Conservation (phyloP, 2,329 filamentous ascomycete genomes). For the Trichoderma hamatum region DNA sequence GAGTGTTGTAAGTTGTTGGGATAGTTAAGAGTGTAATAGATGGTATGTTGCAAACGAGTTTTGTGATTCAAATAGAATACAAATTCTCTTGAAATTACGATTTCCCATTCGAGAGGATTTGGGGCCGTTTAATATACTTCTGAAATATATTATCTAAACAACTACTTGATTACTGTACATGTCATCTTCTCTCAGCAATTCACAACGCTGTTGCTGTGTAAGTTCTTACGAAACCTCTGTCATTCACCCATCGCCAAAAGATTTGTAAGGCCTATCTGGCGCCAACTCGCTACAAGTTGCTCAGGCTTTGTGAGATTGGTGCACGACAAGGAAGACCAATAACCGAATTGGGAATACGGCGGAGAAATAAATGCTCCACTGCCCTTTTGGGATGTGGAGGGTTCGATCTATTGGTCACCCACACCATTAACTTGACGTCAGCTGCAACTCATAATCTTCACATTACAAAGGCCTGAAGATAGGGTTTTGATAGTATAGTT, state of each 20-base stretch:
- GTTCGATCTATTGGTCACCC: not conserved
- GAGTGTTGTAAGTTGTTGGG: too few species aligned
- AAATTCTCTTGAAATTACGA: not conserved
- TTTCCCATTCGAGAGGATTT: not conserved
- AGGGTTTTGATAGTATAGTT: not conserved
- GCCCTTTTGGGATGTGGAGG: not conserved
- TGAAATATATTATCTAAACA: not conserved
- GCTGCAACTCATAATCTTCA: not conserved
- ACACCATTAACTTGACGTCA: too few species aligned
- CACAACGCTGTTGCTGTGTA: not conserved
- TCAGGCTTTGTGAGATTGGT: not conserved
- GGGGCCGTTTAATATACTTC: not conserved
- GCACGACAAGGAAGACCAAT: constrained; percentile 1
- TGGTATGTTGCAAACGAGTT: not conserved
- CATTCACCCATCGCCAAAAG: not conserved
- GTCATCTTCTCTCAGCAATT: not conserved
- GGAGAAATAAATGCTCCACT: not conserved
- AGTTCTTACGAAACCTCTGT: not conserved
- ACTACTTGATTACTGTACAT: not conserved
- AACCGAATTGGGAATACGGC: not conserved
- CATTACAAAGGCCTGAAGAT: too few species aligned
- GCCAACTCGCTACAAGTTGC: constrained; percentile 3
- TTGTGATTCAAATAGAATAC: too few species aligned
- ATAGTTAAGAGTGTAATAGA: not conserved
- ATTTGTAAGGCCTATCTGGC: constrained; percentile 1